A percentile compares a stretch with the other conserved stretches of the same genome.
Conservation (phyloP, 306 rosid species). For the Malus orientalis region DNA sequence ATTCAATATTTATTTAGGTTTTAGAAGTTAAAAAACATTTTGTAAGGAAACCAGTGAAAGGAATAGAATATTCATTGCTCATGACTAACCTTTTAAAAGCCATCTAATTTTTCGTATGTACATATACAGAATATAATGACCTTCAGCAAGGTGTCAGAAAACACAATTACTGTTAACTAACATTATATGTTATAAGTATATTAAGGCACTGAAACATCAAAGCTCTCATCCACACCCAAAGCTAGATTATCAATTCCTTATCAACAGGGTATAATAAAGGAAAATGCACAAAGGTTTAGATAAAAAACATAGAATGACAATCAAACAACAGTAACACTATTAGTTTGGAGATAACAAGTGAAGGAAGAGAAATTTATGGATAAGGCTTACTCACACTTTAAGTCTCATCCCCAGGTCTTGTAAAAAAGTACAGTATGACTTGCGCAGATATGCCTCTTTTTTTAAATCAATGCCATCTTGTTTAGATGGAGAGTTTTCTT, state of each 20-base stretch:
- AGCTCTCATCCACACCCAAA: background rate
- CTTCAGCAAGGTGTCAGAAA: background rate
- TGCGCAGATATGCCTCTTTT: conserved; percentile 87
- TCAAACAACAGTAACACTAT: background rate
- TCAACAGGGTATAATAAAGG: background rate
- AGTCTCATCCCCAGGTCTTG: conserved; percentile 96
- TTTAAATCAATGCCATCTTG: conserved; percentile 83
- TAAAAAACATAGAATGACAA: background rate
- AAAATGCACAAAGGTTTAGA: background rate
- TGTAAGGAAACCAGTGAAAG: background rate
- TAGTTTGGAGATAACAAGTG: background rate
- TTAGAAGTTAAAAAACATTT: background rate
- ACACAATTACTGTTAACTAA: background rate
- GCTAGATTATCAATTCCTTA: background rate
- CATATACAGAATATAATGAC: background rate
- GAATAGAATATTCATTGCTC: background rate
- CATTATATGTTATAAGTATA: background rate
- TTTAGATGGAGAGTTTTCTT: conserved; percentile 85
- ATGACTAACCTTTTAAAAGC: background rate
- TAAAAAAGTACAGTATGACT: conserved; percentile 90
- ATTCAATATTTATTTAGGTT: background rate
- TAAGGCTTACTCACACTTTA: conserved; percentile 65
- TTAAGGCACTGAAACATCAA: background rate
- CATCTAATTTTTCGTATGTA: too few species aligned
- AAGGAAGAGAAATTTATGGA: background rate